These are phyloP conservation scores for Phytophthora ramorum DNA, from an alignment of 352 stramenopile genomes.

Conservation along the genomic window DNA sequence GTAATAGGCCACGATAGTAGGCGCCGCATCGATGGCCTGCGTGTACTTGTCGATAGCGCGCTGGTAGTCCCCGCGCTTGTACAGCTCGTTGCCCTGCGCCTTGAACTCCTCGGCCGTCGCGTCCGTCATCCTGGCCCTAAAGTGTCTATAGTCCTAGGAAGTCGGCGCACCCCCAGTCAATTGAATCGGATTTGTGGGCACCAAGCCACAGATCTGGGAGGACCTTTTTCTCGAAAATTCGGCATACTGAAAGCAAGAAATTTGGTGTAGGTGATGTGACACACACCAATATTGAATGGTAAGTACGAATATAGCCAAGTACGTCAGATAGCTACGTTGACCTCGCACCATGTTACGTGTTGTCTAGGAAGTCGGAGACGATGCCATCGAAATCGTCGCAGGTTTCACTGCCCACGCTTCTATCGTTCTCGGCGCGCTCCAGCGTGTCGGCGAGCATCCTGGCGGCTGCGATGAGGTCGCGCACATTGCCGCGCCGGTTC, in stretches of 20 bases:
- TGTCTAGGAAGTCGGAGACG: constrained; percentile 11
- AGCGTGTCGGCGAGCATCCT: constrained; percentile 57
- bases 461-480: constrained; percentile 52
- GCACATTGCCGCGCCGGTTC: constrained; percentile 35
- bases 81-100: constrained; percentile 91
- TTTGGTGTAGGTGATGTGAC: constrained; percentile 6
- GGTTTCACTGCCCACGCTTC: constrained; percentile 6
- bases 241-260: constrained; percentile 36
- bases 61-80: constrained; percentile 92
- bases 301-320: constrained; percentile 25
- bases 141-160: background rate
- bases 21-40: constrained; percentile 89
- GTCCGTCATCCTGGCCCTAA: constrained; percentile 45
- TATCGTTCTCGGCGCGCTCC: constrained; percentile 37
- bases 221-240: constrained; percentile 39
- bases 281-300: background rate
- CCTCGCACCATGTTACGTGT: background rate
- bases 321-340: constrained; percentile 14
- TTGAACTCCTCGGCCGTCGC: constrained; percentile 82
- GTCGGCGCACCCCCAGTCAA: constrained; percentile 23
- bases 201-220: constrained; percentile 9
- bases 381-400: constrained; percentile 25
- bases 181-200: constrained; percentile 13
- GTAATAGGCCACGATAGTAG: constrained; percentile 88
- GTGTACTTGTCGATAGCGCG: constrained; percentile 92